Base-by-base conservation (phyloP, 2,329 filamentous ascomycete species). In the Canariomyces notabilis region DNA sequence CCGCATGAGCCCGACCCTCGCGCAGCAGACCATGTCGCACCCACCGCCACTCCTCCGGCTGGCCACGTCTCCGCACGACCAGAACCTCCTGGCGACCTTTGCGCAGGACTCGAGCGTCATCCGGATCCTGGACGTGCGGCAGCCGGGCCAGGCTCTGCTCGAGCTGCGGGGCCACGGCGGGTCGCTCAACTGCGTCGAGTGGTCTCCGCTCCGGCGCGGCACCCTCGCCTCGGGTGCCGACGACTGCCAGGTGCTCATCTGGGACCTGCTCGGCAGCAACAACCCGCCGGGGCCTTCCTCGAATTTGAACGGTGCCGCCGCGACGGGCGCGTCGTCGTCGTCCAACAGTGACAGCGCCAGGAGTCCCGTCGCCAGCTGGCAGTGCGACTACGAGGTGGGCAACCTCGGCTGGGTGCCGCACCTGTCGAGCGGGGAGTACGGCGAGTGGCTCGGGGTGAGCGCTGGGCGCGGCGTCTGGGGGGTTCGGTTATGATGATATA, bases 21-120 rank as follows among this genome's bases (percentile, higher is more conserved):
- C 82, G 46, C 81, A 89, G 56, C 85, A 89, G 64, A 87, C 85
- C 40, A 84, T 90, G 75, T 76, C 74, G 40, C 84, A 85, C 64
- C 83, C 85, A 15, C 86, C 86, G 4, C 88, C 89, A 1, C 73
- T 95, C 32, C 73, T 95, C 46, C 80, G 88, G 45, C 74, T 95
- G 22, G 87, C 89, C 35, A 93, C 91, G 11, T 97, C 91, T 1
- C 93, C 93, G 1, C 91, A 97, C 60, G 93, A 98, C 65, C 86
- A 89, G 6, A 90, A 98, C 64, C 81, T 98, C 26, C 80, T 98
- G 29, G 91, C 91, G n/a, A 98, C 93, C 0, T 97, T 98, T 65
- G 91, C 93, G 15, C 85, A 89, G 61, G 93, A 97, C 63, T 95
- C 88, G 4, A 90, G 85, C 59, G 73, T 95, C 26, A 90, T 98